Conservation (phyloP, 2,329 filamentous ascomycete species). For the Alternaria viburni region DNA sequence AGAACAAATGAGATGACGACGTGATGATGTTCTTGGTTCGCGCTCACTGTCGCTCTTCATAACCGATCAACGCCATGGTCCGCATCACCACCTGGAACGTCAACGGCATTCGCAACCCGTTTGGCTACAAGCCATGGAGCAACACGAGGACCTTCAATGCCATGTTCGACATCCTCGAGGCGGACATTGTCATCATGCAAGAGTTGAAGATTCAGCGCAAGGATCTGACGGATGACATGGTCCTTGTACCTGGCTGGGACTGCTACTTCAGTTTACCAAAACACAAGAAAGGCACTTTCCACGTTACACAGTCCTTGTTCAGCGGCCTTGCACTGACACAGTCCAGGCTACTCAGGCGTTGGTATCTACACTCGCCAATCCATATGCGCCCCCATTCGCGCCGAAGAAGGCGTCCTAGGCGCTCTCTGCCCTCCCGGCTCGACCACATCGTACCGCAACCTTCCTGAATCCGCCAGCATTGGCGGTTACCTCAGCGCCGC, state of each 20-base stretch:
- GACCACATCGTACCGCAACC: constrained; percentile 72
- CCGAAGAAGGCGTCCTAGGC: constrained; percentile 93
- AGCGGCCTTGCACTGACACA: constrained; percentile 16
- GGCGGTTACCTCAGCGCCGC: constrained; percentile 80
- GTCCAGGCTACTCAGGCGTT: constrained; percentile 87
- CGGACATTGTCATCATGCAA: constrained; percentile 94
- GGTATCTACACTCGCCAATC: constrained; percentile 92
- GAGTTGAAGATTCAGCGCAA: constrained; percentile 96
- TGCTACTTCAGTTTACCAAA: constrained; percentile 93
- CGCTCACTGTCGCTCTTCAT: constrained; percentile 10
- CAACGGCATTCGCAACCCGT: constrained; percentile 62
- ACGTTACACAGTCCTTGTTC: background rate
- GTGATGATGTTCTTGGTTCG: constrained; percentile 10
- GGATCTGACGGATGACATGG: constrained; percentile 93
- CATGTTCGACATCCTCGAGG: constrained; percentile 93
- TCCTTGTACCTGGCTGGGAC: constrained; percentile 92
- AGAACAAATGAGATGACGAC: background rate
- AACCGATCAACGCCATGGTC: constrained; percentile 57
- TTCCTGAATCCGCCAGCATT: constrained; percentile 76
- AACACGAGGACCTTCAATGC: constrained; percentile 57
- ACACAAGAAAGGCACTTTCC: constrained; percentile 79
- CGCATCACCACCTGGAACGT: constrained; percentile 72
- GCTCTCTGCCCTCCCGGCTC: constrained; percentile 76
- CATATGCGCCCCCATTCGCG: constrained; percentile 82
- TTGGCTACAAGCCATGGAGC: constrained; percentile 61